Evolutionary conservation across 1,139 yeast species (phyloP), one percentile per base, ranked within the genome.

Genomic region (Pichia sp.): DNA sequence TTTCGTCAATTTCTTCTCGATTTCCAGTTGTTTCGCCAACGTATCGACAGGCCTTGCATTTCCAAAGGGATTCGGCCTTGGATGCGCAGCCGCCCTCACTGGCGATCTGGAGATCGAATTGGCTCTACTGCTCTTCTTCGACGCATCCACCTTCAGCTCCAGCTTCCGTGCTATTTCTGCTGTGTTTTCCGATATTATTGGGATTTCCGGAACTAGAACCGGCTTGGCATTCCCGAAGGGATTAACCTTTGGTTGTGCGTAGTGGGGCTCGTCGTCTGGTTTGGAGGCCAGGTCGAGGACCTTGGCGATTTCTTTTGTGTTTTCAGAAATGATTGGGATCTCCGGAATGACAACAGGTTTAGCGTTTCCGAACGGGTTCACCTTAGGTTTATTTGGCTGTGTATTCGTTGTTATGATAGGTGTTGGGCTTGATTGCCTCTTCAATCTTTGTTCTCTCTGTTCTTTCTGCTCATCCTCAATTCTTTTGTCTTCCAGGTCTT

Each of bases 221-320:
- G 82, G 82, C 62, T 74, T 78, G 0, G 82, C 82, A 16, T 71
- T 67, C 5, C 82, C 83, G 64, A 79, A 79, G 2, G 83, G 82
- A 57, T 76, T 79, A 2, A 72, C 62, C 55, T 73, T 78, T 62
- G 71, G 78, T 74, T 55, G 77, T 8, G 46, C n/a, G 4, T 13
- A n/a, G n/a, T 45, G 8, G 19, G 16, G 32, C 5, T 10, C 13
- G 10, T 32, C 26, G 6, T n/a, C 34, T 11, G 26, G 30, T 45
- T 38, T 10, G 16, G 36, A 13, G 19, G 16, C n/a, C 16, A 36
- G 40, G 16, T 11, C 23, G 31, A 51, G 13, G 29, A 16, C 15
- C 31, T 53, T 34, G 42, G 50, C 42, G 49, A 45, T 10, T 19
- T 51, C 50, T 23, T 43, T 49, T 32, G 54, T 31, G 31, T 51